These are phyloP conservation scores for Fraxinus sp. DNA, from an alignment of 305 asterid genomes.

Conservation along the genomic window DNA sequence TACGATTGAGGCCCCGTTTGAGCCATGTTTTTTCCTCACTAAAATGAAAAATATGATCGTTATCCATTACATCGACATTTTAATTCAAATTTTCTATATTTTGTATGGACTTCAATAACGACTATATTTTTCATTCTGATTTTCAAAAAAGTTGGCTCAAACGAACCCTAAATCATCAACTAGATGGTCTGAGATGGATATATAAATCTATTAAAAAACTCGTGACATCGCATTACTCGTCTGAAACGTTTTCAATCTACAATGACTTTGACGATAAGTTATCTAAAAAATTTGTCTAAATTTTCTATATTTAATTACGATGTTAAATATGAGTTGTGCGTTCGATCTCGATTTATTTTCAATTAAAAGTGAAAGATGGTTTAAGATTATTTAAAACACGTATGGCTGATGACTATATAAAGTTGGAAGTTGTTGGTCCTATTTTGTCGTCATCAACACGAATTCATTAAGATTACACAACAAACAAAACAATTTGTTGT, in stretches of 20 bases:
- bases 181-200: neutral
- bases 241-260: neutral
- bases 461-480: neutral
- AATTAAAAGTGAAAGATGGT: neutral
- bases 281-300: neutral
- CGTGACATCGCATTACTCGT: neutral
- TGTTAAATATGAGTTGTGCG: neutral
- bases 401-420: neutral
- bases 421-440: neutral
- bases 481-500: neutral
- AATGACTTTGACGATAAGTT: neutral
- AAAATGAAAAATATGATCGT: too few relatives aligned
- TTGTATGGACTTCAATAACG: too few relatives aligned
- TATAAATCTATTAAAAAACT: neutral
- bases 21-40: too few relatives aligned
- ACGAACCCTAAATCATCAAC: neutral
- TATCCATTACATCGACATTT: too few relatives aligned
- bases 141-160: too few relatives aligned
- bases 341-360: neutral
- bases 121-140: too few relatives aligned
- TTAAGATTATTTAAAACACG: neutral
- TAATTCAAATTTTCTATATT: too few relatives aligned
- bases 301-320: neutral
- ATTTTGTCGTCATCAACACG: neutral
- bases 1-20: too few relatives aligned